Conservation (phyloP, 2,329 filamentous ascomycete genomes). For the Colletotrichum noveboracense region DNA sequence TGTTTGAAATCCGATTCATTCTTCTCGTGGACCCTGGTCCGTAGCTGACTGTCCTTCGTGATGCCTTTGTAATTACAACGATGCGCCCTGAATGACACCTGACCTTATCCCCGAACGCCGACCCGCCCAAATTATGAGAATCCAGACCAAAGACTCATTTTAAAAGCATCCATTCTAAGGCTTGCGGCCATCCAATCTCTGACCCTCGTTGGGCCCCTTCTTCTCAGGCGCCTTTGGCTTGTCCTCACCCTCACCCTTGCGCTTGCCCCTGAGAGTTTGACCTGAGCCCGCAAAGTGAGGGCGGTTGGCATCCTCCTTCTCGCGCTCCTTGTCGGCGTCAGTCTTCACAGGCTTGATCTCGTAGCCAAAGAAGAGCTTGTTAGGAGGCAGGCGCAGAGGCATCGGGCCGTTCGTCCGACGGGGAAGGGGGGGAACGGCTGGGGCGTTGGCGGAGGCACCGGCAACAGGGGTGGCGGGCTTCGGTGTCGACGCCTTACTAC, state of each 20-base stretch:
- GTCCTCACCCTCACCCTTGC: constrained; percentile 63
- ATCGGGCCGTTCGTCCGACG: constrained; percentile 78
- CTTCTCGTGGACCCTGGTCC: not conserved
- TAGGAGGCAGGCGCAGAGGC: constrained; percentile 81
- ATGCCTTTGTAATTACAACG: constrained; percentile 9
- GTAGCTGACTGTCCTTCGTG: not conserved
- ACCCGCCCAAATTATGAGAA: not conserved
- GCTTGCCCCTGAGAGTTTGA: constrained; percentile 80
- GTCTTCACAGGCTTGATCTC: constrained; percentile 88
- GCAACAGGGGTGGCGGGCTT: constrained; percentile 76
- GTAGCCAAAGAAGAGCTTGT: constrained; percentile 97
- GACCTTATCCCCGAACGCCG: constrained; percentile 9
- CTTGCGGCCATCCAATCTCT: constrained; percentile 48
- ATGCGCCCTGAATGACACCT: constrained; percentile 14
- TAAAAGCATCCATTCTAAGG: constrained; percentile 12
- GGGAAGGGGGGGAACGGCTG: constrained; percentile 31
- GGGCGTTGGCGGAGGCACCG: constrained; percentile 52
- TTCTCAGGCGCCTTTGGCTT: constrained; percentile 53
- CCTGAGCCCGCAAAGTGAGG: constrained; percentile 86
- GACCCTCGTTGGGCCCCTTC: constrained; percentile 48
- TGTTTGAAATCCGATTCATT: not conserved
- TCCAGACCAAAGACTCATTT: not conserved
- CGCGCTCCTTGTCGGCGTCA: constrained; percentile 71
- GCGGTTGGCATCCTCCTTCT: constrained; percentile 66
- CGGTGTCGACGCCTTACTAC: constrained; percentile 75